Conservation (phyloP, 208 protist genomes). For the Wallacemonas rigidus region DNA sequence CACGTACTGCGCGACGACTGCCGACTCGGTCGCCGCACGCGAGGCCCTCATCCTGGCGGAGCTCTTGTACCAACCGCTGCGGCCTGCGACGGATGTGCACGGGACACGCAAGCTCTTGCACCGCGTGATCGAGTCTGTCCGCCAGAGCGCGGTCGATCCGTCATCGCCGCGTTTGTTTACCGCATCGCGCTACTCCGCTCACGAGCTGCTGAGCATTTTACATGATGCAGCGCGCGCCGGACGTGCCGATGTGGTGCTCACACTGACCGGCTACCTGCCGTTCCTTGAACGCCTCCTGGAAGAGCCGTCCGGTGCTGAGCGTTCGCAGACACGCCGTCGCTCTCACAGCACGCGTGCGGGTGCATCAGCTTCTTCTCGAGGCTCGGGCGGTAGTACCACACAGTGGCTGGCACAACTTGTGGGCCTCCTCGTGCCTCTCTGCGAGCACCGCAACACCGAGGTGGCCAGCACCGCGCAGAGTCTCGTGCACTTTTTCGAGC, state of each 20-base stretch:
- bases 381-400: too few relatives aligned
- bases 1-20: constrained; percentile 46
- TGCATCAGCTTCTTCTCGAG: too few relatives aligned
- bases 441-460: constrained; percentile 8
- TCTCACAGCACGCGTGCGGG: too few relatives aligned
- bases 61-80: constrained; percentile 58
- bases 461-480: constrained; percentile 11
- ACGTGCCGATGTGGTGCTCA: constrained; percentile 49
- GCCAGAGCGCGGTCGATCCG: constrained; percentile 24
- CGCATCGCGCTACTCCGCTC: constrained; percentile 52
- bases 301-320: background rate
- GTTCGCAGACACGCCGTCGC: too few relatives aligned
- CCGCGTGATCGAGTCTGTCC: constrained; percentile 46
- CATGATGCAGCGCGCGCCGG: constrained; percentile 54
- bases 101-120: constrained; percentile 39
- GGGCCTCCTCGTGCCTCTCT: background rate
- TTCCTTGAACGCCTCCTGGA: constrained; percentile 55
- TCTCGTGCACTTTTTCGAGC: constrained; percentile 58
- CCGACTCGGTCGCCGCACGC: constrained; percentile 42
- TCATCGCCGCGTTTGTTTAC: constrained; percentile 36
- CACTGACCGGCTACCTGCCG: constrained; percentile 58
- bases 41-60: constrained; percentile 63
- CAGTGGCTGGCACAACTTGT: background rate
- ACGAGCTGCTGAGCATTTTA: constrained; percentile 69
- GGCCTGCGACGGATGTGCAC: constrained; percentile 22